These are phyloP conservation scores for Fusarium lateritium DNA, from an alignment of 2,329 filamentous ascomycete genomes.

Conservation along the genomic window DNA sequence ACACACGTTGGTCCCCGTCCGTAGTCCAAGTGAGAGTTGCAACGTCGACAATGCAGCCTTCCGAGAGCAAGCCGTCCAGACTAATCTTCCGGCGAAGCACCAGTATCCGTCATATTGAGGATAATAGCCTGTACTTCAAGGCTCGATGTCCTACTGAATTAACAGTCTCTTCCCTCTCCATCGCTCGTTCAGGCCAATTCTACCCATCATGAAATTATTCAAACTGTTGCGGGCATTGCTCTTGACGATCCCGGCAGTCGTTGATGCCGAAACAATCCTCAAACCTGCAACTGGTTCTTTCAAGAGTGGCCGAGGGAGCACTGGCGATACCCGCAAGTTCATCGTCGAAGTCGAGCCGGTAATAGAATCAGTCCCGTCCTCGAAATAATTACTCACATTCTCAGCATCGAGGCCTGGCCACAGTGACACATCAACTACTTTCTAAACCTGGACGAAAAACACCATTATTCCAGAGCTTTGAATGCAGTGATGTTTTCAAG, in stretches of 20 bases:
- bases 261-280: constrained; percentile 20
- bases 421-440: constrained; percentile 46
- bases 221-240: constrained; percentile 32
- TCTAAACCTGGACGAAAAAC: constrained; percentile 28
- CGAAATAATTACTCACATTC: constrained; percentile 25
- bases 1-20: constrained; percentile 28
- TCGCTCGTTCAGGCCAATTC: background rate
- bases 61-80: constrained; percentile 37
- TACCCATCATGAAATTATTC: constrained; percentile 37
- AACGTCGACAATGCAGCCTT: constrained; percentile 36
- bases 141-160: background rate
- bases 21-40: constrained; percentile 25
- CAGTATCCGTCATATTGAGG: background rate
- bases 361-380: constrained; percentile 16
- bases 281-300: constrained; percentile 1
- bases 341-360: constrained; percentile 49
- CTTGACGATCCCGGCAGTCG: constrained; percentile 18
- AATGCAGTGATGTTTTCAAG: constrained; percentile 55
- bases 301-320: constrained; percentile 5
- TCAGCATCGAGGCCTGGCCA: constrained; percentile 30
- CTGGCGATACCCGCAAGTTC: constrained; percentile 42
- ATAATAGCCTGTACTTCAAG: constrained; percentile 15
- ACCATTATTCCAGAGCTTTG: constrained; percentile 50
- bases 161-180: background rate
- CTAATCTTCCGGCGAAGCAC: constrained; percentile 46